Evolutionary conservation across 805 yeast genomes (phyloP).

Genomic region (Saccharomycopsis sp.): DNA sequence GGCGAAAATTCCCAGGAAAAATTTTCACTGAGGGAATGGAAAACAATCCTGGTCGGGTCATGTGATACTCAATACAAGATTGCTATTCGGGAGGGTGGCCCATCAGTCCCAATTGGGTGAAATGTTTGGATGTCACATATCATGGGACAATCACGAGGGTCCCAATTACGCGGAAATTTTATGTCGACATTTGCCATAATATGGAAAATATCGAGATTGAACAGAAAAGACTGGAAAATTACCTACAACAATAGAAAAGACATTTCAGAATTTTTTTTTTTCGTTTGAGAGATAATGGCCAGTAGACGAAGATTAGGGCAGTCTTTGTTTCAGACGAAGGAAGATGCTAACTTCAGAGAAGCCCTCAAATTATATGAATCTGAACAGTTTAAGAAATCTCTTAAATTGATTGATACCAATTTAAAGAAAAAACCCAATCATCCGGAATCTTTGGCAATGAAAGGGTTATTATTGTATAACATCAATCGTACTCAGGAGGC

Average conservation of each 20-base stretch:
- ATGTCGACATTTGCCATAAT: too few species aligned
- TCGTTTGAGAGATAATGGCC: neutral
- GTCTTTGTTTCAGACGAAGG: constrained; percentile 40
- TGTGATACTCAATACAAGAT: too few species aligned
- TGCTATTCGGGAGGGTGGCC: too few species aligned
- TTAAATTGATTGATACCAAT: constrained; percentile 67
- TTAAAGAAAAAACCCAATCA: constrained; percentile 70
- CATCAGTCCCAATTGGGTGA: too few species aligned
- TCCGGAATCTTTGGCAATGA: constrained; percentile 77
- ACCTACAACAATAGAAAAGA: neutral
- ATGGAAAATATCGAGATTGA: too few species aligned
- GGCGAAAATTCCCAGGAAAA: neutral
- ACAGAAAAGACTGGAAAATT: neutral
- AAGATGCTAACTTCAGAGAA: constrained; percentile 68
- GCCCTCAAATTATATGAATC: constrained; percentile 78
- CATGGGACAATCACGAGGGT: too few species aligned
- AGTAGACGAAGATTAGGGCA: constrained; percentile 9
- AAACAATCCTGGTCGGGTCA: too few species aligned
- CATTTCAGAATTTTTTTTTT: neutral
- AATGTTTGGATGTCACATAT: too few species aligned
- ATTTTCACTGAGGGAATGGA: neutral
- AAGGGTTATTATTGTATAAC: constrained; percentile 63
- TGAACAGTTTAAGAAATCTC: constrained; percentile 81
- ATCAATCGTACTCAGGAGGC: constrained; percentile 29
- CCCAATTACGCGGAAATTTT: too few species aligned